A percentile compares a stretch with the other conserved stretches of the same genome.
Evolutionary conservation across 176 grass and related monocot genomes (phyloP).

Genomic region (Zea luxurians): DNA sequence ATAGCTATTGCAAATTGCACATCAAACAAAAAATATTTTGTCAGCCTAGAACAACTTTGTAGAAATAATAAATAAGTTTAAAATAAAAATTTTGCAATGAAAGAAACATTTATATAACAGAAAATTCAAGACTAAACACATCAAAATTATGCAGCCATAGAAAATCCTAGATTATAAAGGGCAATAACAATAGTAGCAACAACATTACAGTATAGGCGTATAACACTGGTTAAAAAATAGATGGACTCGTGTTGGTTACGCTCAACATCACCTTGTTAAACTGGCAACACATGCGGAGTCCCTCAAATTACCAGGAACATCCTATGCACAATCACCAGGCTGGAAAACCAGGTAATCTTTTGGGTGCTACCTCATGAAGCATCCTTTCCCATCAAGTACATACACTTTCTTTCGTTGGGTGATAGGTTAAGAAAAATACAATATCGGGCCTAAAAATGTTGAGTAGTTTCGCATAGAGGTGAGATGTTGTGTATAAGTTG

Average conservation of each 20-base stretch:
- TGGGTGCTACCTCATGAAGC: neutral
- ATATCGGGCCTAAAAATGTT: neutral
- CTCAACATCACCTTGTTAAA: neutral
- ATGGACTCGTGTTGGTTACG: neutral
- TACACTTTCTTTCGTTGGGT: neutral
- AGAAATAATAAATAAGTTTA: too few species aligned
- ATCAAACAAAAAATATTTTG: too few species aligned
- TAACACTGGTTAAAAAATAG: constrained; percentile 10
- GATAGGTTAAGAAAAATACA: neutral
- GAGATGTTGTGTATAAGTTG: neutral
- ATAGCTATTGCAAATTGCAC: too few species aligned
- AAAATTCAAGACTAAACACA: too few species aligned
- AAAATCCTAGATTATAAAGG: too few species aligned
- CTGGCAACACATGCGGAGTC: neutral
- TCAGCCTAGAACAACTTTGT: too few species aligned
- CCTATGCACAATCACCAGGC: too few species aligned
- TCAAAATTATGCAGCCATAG: too few species aligned
- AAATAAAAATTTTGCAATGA: too few species aligned
- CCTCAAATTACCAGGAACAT: neutral
- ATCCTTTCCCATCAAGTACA: neutral
- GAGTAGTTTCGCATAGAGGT: neutral
- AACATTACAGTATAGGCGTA: too few species aligned
- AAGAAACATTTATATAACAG: too few species aligned
- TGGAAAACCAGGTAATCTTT: neutral
- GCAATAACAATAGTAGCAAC: too few species aligned